Conservation (phyloP, 768 basidiomycete genomes). For the Kondoa malvinella region DNA sequence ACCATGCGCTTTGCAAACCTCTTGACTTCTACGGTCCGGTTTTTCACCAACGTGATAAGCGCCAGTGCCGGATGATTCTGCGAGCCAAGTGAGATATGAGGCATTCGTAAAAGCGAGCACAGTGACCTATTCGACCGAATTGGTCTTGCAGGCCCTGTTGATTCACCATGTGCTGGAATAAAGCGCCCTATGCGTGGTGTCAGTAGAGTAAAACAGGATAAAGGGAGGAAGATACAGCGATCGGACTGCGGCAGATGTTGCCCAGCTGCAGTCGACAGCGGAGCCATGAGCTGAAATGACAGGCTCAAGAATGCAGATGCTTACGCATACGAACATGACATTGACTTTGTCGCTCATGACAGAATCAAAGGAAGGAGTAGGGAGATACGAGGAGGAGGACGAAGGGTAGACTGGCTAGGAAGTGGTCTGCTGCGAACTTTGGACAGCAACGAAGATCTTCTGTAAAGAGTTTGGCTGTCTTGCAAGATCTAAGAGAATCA, state of each 20-base stretch:
- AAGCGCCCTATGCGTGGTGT: too few relatives aligned
- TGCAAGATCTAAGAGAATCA: too few relatives aligned
- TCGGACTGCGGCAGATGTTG: background rate
- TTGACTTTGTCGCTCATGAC: too few relatives aligned
- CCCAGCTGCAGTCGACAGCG: background rate
- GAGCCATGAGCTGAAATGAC: background rate
- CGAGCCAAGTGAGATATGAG: background rate
- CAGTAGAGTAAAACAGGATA: too few relatives aligned
- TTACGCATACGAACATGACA: background rate
- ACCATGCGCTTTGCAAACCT: background rate
- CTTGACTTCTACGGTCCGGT: background rate
- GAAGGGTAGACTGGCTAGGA: too few relatives aligned
- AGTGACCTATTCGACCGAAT: background rate
- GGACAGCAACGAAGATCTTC: background rate
- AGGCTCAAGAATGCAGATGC: background rate
- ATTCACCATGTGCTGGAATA: background rate
- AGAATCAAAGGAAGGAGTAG: too few relatives aligned
- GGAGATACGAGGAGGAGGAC: too few relatives aligned
- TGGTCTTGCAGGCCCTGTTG: background rate
- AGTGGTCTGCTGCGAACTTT: background rate
- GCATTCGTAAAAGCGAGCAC: background rate
- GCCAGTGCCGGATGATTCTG: background rate
- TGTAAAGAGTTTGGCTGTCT: background rate
- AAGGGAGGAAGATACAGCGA: too few relatives aligned
- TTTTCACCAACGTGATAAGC: background rate